Evolutionary conservation across 2,329 filamentous ascomycete species (phyloP).

Genomic region (Neopestalotiopsis rosae): DNA sequence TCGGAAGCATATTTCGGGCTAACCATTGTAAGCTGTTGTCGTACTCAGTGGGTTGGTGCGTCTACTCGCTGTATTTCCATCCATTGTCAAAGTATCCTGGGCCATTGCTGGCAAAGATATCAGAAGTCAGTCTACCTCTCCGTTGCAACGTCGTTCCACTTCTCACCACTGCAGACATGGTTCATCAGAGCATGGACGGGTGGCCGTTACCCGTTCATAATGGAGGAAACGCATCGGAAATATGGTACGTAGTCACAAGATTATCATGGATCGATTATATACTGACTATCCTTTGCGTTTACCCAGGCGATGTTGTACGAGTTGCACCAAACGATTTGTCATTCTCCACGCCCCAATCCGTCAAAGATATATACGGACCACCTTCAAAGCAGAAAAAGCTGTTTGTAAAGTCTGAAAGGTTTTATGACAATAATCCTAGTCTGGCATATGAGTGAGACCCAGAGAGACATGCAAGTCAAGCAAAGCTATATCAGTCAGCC

Average conservation of each 20-base stretch:
- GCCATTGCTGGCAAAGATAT: slow-evolving; percentile 24
- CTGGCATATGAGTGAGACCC: slow-evolving; percentile 27
- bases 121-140: slow-evolving; percentile 20
- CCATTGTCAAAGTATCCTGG: slow-evolving; percentile 28
- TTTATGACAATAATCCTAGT: slow-evolving; percentile 25
- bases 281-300: slow-evolving; percentile 24
- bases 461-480: slow-evolving; percentile 26
- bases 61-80: slow-evolving; percentile 25
- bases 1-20: not conserved
- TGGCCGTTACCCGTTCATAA: not conserved
- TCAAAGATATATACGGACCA: slow-evolving; percentile 42
- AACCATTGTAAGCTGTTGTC: slow-evolving; percentile 5
- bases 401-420: slow-evolving; percentile 23
- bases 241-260: not conserved
- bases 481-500: slow-evolving; percentile 26
- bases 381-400: slow-evolving; percentile 26
- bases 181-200: not conserved
- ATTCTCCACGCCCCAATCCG: slow-evolving; percentile 42
- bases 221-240: not conserved
- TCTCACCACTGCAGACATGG: not conserved
- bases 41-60: slow-evolving; percentile 16
- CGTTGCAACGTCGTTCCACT: not conserved
- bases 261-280: not conserved
- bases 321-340: slow-evolving; percentile 47
- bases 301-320: slow-evolving; percentile 45